Base-by-base conservation (phyloP, 1,284 basidiomycete genomes). In the Ceratobasidium sp. region DNA sequence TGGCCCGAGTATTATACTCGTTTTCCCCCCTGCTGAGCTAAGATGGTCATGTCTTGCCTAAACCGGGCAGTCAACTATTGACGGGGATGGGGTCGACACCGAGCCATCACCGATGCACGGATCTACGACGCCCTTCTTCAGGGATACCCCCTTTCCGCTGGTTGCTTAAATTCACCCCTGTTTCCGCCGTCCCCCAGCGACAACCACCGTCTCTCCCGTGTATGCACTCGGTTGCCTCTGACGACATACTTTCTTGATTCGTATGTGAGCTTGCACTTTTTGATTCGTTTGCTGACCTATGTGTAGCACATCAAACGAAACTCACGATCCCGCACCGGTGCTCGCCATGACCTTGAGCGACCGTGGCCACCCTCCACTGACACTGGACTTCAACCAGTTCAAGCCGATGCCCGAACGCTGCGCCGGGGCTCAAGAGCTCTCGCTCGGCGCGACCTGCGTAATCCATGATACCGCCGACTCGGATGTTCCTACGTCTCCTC, bases 401-500 rank as follows among this genome's bases (percentile, higher is more conserved):
- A 29, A 27, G 4, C 50, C 31, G 31, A 32, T 25, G 15, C 7
- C 49, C 4, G 31, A 8, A 52, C 29, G 52, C 29, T 32, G 35
- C 17, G n/a, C n/a, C n/a, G n/a, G n/a, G n/a, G n/a, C 29, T n/a
- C 3, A 17, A 32, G 4, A n/a, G 43, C 20, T 42, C 15, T 25
- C 47, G 31, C 7, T 31, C 22, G 52, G 49, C n/a, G 38, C 45
- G 4, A 20, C 60, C n/a, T 22, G 50, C 42, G n/a, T 47, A 4
- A 29, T 64, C 29, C 31, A n/a, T n/a, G 49, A 49, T 13, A 13
- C 8, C 20, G 40, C 29, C 42, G 57, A 60, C 40, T 20, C 49
- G 29, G 60, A 64, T 17, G n/a, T 34, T 32, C 45, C 60, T 34
- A 34, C 40, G 3, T 40, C 60, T 1, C 60, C 60, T 8, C 47